Base-by-base conservation (phyloP, 2,329 filamentous ascomycete genomes). In the Pseudocercospora eumusae region DNA sequence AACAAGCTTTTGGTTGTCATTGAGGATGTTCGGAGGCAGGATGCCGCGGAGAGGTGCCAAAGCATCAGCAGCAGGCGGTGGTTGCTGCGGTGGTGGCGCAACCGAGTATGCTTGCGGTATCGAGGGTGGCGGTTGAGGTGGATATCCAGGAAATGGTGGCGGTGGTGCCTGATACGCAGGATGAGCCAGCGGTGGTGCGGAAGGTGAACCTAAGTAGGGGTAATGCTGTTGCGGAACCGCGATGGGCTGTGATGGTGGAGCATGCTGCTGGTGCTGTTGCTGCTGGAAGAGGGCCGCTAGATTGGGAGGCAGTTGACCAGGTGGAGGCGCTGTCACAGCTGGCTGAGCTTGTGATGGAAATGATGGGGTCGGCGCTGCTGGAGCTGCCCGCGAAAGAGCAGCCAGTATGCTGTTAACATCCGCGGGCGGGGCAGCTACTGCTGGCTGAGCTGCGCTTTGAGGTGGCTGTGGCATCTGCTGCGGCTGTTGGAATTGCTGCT, bases 21-120 rank as follows among this genome's bases (percentile, higher is more conserved):
- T 73, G 55, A 76, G 64, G 56, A 76, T 76, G 63, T 75, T 74
- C 20, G 73, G 68, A 20, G 76, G 75, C 18, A 78, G 65, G 20
- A 75, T 65, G 47, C 70, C 68, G 25, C 68, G 70, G 42, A 73
- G 64, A 25, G 68, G 71, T 5, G 59, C 71, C 25, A 75, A 63
- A 18, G 69, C 69, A 57, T 74, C 72, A 8, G 63, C 64, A 21
- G 63, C 60, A 18, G 63, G 67, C 45, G 64, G 70, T 61, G 62
- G 80, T 71, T 69, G 82, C 78, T 86, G 89, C 82, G 88, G 84
- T 76, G 87, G 81, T 73, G 85, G 84, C 66, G 82, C 76, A 69
- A 73, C 75, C 42, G 75, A 69, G 68, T 75, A 73, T 18, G 64
- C 60, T 44, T 73, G 73, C 18, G 72, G 70, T n/a, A 75, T 67